Evolutionary conservation across 352 stramenopile genomes (phyloP).

Genomic region (Phytophthora palmivora): DNA sequence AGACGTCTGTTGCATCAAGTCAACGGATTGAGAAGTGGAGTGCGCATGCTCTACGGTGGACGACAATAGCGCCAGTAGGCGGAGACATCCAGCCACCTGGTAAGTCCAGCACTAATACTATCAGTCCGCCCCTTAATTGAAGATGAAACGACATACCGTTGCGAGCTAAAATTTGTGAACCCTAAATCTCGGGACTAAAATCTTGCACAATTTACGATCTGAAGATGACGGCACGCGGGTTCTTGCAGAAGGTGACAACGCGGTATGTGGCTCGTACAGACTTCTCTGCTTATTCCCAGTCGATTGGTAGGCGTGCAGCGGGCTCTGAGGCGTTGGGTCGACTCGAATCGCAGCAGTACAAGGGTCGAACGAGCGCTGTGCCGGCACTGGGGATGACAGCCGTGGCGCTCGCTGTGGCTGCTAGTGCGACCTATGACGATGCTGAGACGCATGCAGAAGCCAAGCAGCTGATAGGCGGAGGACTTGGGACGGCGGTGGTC

Average conservation of each 20-base stretch:
- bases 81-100: slow-evolving; percentile 23
- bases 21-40: slow-evolving; percentile 26
- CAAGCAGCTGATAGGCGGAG: slow-evolving; percentile 15
- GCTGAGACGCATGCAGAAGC: slow-evolving; percentile 5
- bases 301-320: neutral
- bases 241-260: slow-evolving; percentile 10
- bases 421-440: slow-evolving; percentile 11
- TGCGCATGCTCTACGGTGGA: slow-evolving; percentile 12
- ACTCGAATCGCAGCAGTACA: neutral
- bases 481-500: neutral
- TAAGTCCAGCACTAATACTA: slow-evolving; percentile 15
- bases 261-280: slow-evolving; percentile 1
- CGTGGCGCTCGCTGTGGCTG: slow-evolving; percentile 17
- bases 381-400: slow-evolving; percentile 16
- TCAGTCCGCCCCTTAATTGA: slow-evolving; percentile 13
- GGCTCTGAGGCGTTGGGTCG: neutral
- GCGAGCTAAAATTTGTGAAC: too few species aligned
- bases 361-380: neutral
- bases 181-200: slow-evolving; percentile 1
- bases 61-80: slow-evolving; percentile 33
- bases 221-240: slow-evolving; percentile 14
- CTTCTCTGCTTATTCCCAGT: neutral
- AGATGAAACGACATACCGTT: too few species aligned
- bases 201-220: slow-evolving; percentile 17
- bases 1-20: slow-evolving; percentile 28